Base-by-base conservation (phyloP, 1,284 basidiomycete genomes). In the Sphagnurus paluster region DNA sequence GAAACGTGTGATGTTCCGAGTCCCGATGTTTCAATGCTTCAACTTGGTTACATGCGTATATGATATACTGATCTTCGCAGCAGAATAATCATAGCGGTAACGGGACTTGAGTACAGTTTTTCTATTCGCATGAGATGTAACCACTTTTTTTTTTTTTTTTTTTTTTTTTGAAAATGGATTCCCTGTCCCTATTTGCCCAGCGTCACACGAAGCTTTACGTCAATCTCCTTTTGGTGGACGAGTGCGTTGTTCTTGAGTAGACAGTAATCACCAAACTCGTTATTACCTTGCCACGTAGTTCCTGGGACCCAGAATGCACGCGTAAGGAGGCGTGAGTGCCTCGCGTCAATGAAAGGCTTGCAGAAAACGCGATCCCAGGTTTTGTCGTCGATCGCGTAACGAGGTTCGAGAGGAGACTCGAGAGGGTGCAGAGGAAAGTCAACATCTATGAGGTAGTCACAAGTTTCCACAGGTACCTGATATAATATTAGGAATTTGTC, bases 371-470 rank as follows among this genome's bases (percentile, higher is more conserved):
- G 79, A 46, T 92, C 84, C 91, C 92, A 98, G 4, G 68, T 78
- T 19, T 71, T 65, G 24, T 68, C 63, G 57, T 90, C 78, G 16
- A 71, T 54, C 16, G 78, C 76, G 64, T 90, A 94, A 37, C 90
- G 83, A n/a, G 90, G 92, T 61, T 96, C 92, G 44, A 80, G 69
- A 2, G 57, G 41, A 11, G 84, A 82, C 16, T 67, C 62, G 10
- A 62, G 54, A 2, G 81, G 79, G 54, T 87, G 80, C 2, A 72
- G 66, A 0, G 93, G 91, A 62, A 90, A 89, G 65, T 91, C 86
- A 29, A 93, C 77, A 63, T 95, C 90, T 48, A 98, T 76, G 46
- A 98, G 71, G 67, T 95, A 96, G 63, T 90, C 86, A 65, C 94
- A 98, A 33, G 76, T 70, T 20, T 79, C 69, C 14, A 84, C 67